A percentile compares a stretch with the other conserved stretches of the same genome.
Conservation (phyloP, 805 yeast genomes). For the Ogataea trehalophila region DNA sequence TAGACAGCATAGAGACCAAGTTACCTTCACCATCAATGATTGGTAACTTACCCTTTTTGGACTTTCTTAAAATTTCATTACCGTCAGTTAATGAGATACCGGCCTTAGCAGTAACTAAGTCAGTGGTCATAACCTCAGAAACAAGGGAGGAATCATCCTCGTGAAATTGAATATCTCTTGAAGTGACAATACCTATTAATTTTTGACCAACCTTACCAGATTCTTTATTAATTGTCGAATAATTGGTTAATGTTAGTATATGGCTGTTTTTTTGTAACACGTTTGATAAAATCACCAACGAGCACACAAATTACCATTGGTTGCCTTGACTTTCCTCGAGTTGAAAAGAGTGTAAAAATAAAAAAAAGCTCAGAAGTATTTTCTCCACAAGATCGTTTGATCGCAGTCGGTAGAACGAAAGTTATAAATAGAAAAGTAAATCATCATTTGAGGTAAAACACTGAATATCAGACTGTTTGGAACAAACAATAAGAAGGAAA, state of each 20-base stretch:
- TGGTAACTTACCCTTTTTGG: constrained; percentile 97
- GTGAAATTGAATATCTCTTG: constrained; percentile 95
- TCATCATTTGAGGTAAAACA: constrained; percentile 46
- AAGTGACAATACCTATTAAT: constrained; percentile 90
- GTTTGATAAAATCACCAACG: too few species aligned
- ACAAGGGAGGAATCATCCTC: constrained; percentile 63
- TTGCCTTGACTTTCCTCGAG: too few species aligned
- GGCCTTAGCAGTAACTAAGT: constrained; percentile 73
- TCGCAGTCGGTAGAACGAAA: constrained; percentile 99
- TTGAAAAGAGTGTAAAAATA: too few species aligned
- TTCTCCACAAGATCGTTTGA: constrained; percentile 97
- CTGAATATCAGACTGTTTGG: neutral
- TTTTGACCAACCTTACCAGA: constrained; percentile 83
- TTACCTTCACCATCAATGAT: constrained; percentile 74
- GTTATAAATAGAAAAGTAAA: constrained; percentile 54
- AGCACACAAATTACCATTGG: neutral
- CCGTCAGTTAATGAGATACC: constrained; percentile 84
- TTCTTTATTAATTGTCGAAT: constrained; percentile 42
- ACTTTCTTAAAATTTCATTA: constrained; percentile 81
- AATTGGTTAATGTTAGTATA: neutral
- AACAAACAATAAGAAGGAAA: constrained; percentile 10
- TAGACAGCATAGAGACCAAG: constrained; percentile 82
- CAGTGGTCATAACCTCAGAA: constrained; percentile 83
- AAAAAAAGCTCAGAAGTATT: constrained; percentile 34
- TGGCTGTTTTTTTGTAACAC: constrained; percentile 9